Evolutionary conservation across 2,329 filamentous ascomycete genomes (phyloP), one percentile per base, ranked within the genome.

Genomic region (Rutstroemia sp.): DNA sequence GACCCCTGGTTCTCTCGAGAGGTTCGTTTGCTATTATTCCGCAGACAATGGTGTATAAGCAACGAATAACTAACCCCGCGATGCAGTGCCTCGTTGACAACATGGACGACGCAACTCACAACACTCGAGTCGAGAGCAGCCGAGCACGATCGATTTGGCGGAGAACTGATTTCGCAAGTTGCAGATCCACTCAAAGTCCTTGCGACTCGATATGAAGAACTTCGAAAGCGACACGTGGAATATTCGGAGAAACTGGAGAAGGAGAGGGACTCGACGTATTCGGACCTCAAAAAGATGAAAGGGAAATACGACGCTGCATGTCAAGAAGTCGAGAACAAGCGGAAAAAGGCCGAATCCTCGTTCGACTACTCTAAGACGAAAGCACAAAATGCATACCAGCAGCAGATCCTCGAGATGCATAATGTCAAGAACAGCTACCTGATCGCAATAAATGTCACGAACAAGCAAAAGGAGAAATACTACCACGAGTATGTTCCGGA

Each of bases 371-470:
- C 81, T 71, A 96, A 96, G 74, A 76, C 83, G 60, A 99, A 96
- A 75, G 91, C 92, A 7, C 89, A 96, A 69, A 87, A 83, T 69
- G 85, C 89, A 39, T 99, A 95, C 72, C 89, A 95, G 67, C 90
- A 96, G 69, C 92, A 97, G 72, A 79, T 95, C 58, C 75, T 86
- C 58, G 94, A 99, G 65, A 97, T 97, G 94, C 89, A 94, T 73
- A 99, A 99, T 70, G 81, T 87, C 71, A 99, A 99, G 78, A 99
- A 99, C 71, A 91, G 88, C n/a, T 99, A 99, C 69, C 76, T 99
- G 59, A 96, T 99, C 67, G 82, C 84, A 59, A 96, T 99, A 75
- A 95, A 95, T 69, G 89, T 97, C 57, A 95, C 92, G 36, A 99
- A 99, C 73, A 95, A 94, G 75, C 86, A 96, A 68, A 99, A 97